phyloP scores from a whole-genome alignment of 2,329 filamentous ascomycete genomes.

The Albophoma yamanashiensis region DNA sequence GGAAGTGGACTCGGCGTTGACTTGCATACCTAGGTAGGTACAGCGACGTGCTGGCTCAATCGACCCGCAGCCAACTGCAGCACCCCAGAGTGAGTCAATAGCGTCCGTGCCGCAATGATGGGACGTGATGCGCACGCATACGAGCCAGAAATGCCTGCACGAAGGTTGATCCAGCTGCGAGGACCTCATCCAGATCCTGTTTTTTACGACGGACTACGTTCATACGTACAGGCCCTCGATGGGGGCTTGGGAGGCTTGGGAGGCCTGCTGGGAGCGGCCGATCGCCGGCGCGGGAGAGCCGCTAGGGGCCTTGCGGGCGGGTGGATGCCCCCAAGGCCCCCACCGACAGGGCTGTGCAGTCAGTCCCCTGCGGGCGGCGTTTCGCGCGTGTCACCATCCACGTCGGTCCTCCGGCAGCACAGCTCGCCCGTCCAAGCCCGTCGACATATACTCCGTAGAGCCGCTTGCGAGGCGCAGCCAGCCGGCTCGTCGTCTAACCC shows the following conservation, averaged over 20 bases:
- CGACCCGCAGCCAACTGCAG: not conserved
- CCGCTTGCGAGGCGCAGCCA: not conserved
- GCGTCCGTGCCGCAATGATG: not conserved
- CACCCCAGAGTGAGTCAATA: not conserved
- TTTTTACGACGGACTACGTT: no score
- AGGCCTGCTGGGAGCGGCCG: not conserved
- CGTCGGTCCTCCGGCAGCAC: no score
- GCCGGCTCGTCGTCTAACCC: not conserved
- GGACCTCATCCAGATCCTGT: not conserved
- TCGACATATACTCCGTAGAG: no score
- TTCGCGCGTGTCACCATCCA: no score
- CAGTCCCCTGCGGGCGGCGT: not conserved
- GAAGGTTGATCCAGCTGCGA: not conserved
- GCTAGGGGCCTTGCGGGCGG: not conserved
- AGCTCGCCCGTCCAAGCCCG: no score
- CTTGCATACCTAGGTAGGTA: not conserved
- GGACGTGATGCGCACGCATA: not conserved
- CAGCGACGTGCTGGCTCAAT: not conserved
- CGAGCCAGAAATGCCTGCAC: not conserved
- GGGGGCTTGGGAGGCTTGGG: no score
- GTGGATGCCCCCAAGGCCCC: not conserved
- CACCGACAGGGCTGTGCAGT: not conserved
- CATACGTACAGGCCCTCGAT: no score
- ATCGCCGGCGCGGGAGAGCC: not conserved
- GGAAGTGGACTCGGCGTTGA: not conserved